Evolutionary conservation across 2,329 filamentous ascomycete genomes (phyloP), one percentile per base, ranked within the genome.

Genomic region (Neophaeococcomyces mojaviensis): DNA sequence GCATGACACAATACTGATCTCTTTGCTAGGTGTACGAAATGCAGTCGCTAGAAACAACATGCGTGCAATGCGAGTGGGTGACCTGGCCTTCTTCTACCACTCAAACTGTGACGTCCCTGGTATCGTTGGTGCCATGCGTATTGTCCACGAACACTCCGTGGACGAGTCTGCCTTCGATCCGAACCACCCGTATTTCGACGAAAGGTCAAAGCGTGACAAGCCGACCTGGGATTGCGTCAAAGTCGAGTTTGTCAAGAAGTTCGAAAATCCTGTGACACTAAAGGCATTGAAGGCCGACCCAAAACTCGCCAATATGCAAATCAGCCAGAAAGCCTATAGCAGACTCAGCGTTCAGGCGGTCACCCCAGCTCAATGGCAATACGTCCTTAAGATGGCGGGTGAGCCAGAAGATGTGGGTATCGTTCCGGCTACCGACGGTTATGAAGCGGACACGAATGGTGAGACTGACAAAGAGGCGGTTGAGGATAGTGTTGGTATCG

Each of bases 71-170:
- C 88, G 86, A 58, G 81, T 82, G 46, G 89, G 89, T 41, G 92
- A 98, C 61, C 73, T 89, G 26, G 89, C 88, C 20, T 97, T 98
- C 69, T 97, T 98, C 69, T 97, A 97, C 62, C 90, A 96, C 66
- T 94, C 86, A 38, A 94, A 92, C 59, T 92, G 86, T 67, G 94
- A 94, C 62, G 78, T 83, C 19, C 88, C 89, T 0, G 90, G 86
- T 2, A 88, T 97, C 39, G 88, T 83, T 1, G 89, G 89, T 1
- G 78, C 83, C 15, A 89, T 95, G 84, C 85, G 92, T 59, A 85
- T 98, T 52, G 88, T 94, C 13, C 75, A 79, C 53, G 89, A 95
- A 61, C 84, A 87, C 55, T 82, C 83, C 2, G 76, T 86, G 7
- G 92, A 98, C 58, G 81, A 82, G 58, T 77, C 81, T 19, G 85